Evolutionary conservation across 257 asterid genomes (phyloP).

Genomic region (Gentiana straminea): DNA sequence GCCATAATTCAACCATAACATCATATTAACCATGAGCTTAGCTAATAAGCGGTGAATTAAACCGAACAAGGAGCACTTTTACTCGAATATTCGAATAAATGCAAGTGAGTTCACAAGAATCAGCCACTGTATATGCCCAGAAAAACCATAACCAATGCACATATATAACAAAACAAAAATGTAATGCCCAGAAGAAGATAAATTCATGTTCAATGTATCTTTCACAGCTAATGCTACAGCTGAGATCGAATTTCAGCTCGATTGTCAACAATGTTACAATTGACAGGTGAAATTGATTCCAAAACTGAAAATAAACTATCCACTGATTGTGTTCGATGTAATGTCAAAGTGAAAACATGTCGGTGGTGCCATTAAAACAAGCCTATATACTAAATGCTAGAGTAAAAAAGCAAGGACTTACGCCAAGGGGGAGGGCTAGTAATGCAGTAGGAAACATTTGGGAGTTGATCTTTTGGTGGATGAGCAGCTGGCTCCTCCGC

Average conservation of each 20-base stretch:
- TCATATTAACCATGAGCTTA: background rate
- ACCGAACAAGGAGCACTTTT: background rate
- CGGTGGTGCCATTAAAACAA: too few species aligned
- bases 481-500: constrained; percentile 71
- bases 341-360: too few species aligned
- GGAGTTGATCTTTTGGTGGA: constrained; percentile 80
- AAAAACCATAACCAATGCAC: background rate
- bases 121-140: background rate
- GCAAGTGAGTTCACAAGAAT: constrained; percentile 8
- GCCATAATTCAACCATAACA: background rate
- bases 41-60: background rate
- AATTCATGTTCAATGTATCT: too few species aligned
- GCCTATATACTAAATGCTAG: too few species aligned
- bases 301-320: too few species aligned
- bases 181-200: too few species aligned
- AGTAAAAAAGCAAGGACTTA: constrained; percentile 23
- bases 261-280: too few species aligned
- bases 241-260: too few species aligned
- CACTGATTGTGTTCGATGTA: too few species aligned
- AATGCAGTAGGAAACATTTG: constrained; percentile 80
- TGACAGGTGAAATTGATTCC: too few species aligned
- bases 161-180: background rate
- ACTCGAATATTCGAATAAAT: background rate
- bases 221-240: too few species aligned
- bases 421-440: constrained; percentile 99